Conservation (phyloP, 2,329 filamentous ascomycete species). For the Coniella vitis region DNA sequence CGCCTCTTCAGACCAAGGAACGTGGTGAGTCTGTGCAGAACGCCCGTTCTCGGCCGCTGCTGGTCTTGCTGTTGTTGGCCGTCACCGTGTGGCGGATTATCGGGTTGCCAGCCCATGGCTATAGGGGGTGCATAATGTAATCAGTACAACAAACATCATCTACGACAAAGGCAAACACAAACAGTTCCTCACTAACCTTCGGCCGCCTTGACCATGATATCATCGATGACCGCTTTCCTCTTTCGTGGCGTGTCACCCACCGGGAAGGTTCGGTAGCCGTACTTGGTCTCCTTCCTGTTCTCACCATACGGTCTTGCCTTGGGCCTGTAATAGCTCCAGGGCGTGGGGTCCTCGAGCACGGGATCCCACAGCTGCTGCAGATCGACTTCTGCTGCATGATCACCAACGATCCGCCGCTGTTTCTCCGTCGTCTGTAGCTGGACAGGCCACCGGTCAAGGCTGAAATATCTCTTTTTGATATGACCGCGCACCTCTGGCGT, state of each 20-base stretch:
- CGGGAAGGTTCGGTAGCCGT: conserved; percentile 28
- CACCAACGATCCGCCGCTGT: conserved; percentile 24
- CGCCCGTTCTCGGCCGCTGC: neutral
- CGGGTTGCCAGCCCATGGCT: conserved; percentile 9
- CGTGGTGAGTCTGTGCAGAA: neutral
- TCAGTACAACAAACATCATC: neutral
- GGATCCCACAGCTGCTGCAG: conserved; percentile 23
- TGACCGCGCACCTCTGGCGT: conserved; percentile 18
- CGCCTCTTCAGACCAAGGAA: conserved; percentile 1
- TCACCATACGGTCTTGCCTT: conserved; percentile 21
- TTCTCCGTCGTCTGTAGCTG: conserved; percentile 28
- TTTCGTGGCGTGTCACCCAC: conserved; percentile 33
- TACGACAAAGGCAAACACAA: neutral
- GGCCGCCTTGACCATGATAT: conserved; percentile 15
- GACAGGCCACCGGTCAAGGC: conserved; percentile 42
- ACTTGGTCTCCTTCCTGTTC: conserved; percentile 20
- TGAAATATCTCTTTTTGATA: conserved; percentile 31
- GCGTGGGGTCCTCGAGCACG: conserved; percentile 21
- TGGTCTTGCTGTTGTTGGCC: too few species aligned
- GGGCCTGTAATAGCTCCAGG: conserved; percentile 16
- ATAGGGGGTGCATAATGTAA: neutral
- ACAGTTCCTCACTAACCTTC: conserved; percentile 5
- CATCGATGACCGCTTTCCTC: conserved; percentile 21
- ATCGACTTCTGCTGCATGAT: conserved; percentile 23
- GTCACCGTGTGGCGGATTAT: neutral